Evolutionary conservation across 495 filamentous ascomycete genomes (phyloP).

Genomic region (Penicillium coprophilum): DNA sequence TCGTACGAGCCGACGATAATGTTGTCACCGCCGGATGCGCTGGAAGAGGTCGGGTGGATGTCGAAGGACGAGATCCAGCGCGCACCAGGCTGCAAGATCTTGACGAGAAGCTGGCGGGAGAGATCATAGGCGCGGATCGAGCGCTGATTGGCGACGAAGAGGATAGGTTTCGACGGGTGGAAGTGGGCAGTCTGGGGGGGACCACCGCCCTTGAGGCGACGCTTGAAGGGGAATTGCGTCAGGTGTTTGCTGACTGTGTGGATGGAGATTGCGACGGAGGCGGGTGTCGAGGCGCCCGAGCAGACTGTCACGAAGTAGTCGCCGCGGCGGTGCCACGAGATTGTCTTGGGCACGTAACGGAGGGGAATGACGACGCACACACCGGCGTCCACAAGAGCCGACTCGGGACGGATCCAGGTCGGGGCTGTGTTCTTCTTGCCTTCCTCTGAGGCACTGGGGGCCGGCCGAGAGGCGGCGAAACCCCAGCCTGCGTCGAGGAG

Average conservation of each 20-base stretch:
- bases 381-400: constrained; percentile 71
- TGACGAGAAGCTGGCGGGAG: constrained; percentile 80
- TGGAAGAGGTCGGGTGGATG: constrained; percentile 70
- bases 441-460: constrained; percentile 56
- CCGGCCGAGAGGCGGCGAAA: constrained; percentile 70
- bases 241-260: constrained; percentile 93
- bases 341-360: constrained; percentile 80
- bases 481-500: constrained; percentile 86
- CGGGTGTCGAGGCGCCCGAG: constrained; percentile 65
- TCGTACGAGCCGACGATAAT: constrained; percentile 93
- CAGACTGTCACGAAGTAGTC: constrained; percentile 95
- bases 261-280: constrained; percentile 75
- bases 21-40: constrained; percentile 73
- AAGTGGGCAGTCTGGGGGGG: constrained; percentile 88
- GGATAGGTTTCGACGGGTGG: constrained; percentile 87
- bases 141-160: constrained; percentile 94
- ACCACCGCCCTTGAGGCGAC: constrained; percentile 70
- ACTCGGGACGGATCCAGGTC: constrained; percentile 78
- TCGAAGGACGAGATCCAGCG: constrained; percentile 94
- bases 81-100: constrained; percentile 87
- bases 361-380: constrained; percentile 76
- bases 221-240: constrained; percentile 89
- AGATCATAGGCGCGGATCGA: constrained; percentile 91
- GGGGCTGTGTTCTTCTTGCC: constrained; percentile 71
- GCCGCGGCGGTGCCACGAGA: constrained; percentile 90